Conservation (phyloP, 768 basidiomycete genomes). For the Mycena leptocephala region DNA sequence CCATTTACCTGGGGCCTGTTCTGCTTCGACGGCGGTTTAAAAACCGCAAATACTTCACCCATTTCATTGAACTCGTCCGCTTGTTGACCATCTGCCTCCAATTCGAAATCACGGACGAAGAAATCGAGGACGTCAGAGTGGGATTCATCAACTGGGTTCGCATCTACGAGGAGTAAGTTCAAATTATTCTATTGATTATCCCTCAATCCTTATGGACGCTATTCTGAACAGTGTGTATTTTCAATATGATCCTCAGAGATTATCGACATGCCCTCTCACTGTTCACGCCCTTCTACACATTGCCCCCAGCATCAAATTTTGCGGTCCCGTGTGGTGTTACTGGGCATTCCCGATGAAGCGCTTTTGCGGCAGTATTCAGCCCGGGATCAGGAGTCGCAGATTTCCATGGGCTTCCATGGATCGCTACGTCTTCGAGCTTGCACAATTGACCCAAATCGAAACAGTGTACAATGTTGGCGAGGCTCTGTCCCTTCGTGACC, state of each 20-base stretch:
- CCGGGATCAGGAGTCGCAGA: slow-evolving; percentile 44
- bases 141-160: slow-evolving; percentile 1
- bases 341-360: slow-evolving; percentile 60
- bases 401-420: slow-evolving; percentile 52
- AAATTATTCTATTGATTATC: background rate
- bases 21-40: slow-evolving; percentile 53
- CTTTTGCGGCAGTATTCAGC: slow-evolving; percentile 51
- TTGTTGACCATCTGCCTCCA: slow-evolving; percentile 50
- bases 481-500: too few relatives aligned
- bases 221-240: slow-evolving; percentile 39
- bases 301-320: slow-evolving; percentile 47
- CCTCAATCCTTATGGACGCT: too few relatives aligned
- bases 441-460: slow-evolving; percentile 53
- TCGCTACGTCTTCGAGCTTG: slow-evolving; percentile 42
- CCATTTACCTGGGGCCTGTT: slow-evolving; percentile 49
- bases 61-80: slow-evolving; percentile 58
- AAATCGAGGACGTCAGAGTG: slow-evolving; percentile 4
- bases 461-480: slow-evolving; percentile 42
- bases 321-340: slow-evolving; percentile 55
- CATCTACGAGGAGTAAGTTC: background rate
- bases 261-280: slow-evolving; percentile 48
- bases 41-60: slow-evolving; percentile 53
- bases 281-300: slow-evolving; percentile 55
- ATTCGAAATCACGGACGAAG: background rate
- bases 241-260: slow-evolving; percentile 37